Conservation (phyloP, 495 filamentous ascomycete species). For the Penicillium mononematosum region DNA sequence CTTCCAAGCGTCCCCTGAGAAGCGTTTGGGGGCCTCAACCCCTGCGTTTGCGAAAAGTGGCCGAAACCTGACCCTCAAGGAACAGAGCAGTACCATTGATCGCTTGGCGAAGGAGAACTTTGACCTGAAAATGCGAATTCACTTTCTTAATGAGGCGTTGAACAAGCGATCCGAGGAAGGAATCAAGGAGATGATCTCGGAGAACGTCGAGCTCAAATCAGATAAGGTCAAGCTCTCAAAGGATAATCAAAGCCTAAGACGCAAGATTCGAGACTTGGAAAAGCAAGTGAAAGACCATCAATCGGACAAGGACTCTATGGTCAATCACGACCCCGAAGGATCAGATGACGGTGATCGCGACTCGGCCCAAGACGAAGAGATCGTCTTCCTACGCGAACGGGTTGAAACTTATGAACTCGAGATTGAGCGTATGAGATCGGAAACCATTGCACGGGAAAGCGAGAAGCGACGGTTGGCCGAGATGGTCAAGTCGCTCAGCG, state of each 20-base stretch:
- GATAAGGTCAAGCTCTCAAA: slow-evolving; percentile 82
- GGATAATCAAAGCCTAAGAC: slow-evolving; percentile 77
- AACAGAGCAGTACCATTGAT: slow-evolving; percentile 95
- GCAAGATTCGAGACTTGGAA: slow-evolving; percentile 79
- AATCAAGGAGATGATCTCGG: slow-evolving; percentile 93
- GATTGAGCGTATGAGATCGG: slow-evolving; percentile 75
- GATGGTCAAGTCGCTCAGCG: slow-evolving; percentile 69
- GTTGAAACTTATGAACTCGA: slow-evolving; percentile 79
- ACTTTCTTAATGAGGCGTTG: slow-evolving; percentile 90
- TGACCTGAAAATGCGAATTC: slow-evolving; percentile 94
- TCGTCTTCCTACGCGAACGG: slow-evolving; percentile 76
- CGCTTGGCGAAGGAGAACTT: slow-evolving; percentile 92
- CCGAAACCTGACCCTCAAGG: slow-evolving; percentile 88
- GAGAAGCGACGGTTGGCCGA: slow-evolving; percentile 82
- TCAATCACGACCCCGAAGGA: slow-evolving; percentile 59
- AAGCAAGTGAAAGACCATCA: slow-evolving; percentile 70
- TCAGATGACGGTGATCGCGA: slow-evolving; percentile 56
- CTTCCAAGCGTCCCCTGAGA: slow-evolving; percentile 54
- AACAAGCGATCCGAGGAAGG: slow-evolving; percentile 94
- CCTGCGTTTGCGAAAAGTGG: slow-evolving; percentile 60
- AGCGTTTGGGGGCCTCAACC: slow-evolving; percentile 48
- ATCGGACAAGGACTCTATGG: slow-evolving; percentile 57
- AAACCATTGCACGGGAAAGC: slow-evolving; percentile 69
- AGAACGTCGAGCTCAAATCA: slow-evolving; percentile 94
- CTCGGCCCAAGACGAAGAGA: slow-evolving; percentile 68